Evolutionary conservation across 495 filamentous ascomycete genomes (phyloP).

Genomic region (Podospora sp.): DNA sequence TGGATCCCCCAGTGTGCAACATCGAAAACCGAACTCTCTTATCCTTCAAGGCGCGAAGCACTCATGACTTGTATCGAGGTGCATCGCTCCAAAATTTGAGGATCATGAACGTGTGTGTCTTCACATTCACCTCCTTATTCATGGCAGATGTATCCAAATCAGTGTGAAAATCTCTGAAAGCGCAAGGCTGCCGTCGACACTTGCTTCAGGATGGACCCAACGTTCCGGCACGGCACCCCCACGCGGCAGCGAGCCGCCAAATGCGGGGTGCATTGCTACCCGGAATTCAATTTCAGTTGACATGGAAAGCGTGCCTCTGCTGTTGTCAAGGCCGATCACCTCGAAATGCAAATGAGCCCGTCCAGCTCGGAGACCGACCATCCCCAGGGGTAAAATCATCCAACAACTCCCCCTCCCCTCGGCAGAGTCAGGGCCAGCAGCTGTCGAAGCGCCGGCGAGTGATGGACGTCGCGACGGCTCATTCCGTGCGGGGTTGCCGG

Average conservation of each 20-base stretch:
- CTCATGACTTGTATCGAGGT: too few relatives aligned
- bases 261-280: conserved; percentile 9
- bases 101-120: too few relatives aligned
- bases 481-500: conserved; percentile 19
- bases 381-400: neutral
- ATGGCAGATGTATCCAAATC: neutral
- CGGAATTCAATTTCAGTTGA: neutral
- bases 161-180: neutral
- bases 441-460: neutral
- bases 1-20: too few relatives aligned
- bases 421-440: neutral
- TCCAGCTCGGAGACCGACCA: neutral
- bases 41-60: too few relatives aligned
- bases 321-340: neutral
- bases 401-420: neutral
- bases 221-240: conserved; percentile 6
- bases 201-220: neutral
- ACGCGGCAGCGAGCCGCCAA: neutral
- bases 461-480: neutral
- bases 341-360: neutral
- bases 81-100: too few relatives aligned
- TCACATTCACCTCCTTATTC: neutral
- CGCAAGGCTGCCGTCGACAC: neutral
- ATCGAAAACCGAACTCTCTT: too few relatives aligned
- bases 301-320: neutral